Evolutionary conservation across 306 rosid species (phyloP), one percentile per base, ranked within the genome.

Genomic region (Prosopis cineraria): DNA sequence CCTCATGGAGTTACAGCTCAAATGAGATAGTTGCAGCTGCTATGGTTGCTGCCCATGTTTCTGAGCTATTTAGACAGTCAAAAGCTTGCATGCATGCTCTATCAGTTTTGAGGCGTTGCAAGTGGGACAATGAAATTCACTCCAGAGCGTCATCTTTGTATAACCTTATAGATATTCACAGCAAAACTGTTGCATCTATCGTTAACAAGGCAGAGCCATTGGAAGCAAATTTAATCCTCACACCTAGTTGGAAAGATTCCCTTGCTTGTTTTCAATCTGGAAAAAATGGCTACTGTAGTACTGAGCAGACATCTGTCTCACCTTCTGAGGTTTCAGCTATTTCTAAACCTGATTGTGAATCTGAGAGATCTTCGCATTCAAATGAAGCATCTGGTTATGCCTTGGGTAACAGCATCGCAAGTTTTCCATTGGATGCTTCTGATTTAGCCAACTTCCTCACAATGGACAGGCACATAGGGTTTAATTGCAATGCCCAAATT

Each of bases 1-100:
- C 99, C 25, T 90, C 98, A 5, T 93, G 99, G 98, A 93, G 91
- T 88, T 95, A 87, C 87, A 93, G 99, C 83, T 95, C 99, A 55
- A 93, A 91, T 67, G 99, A 95, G 89, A 95, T 95, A 75, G 97
- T 95, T 80, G 99, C 99, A 48, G 99, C 99, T 76, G 99, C 99
- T 30, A 95, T 95, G 99, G 99, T 95, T 86, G 99, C 99, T 6
- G 99, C 99, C 36, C 99, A 95, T 85, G 88, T 95, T 81, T 93
- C 99, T 76, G 99, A 95, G 67, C 81, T 95, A 81, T 95, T 93
- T 80, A 87, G 99, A 82, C 88, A 88, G 73, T 95, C 99, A 56
- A 95, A 93, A 83, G 99, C 99, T 85, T 95, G 99, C 88, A 95
- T 91, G 99, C 98, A 81, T 87, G 96, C 99, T 55, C 88, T 95